Evolutionary conservation across 768 basidiomycete genomes (phyloP).

Genomic region (Gloeostereum incarnatum): DNA sequence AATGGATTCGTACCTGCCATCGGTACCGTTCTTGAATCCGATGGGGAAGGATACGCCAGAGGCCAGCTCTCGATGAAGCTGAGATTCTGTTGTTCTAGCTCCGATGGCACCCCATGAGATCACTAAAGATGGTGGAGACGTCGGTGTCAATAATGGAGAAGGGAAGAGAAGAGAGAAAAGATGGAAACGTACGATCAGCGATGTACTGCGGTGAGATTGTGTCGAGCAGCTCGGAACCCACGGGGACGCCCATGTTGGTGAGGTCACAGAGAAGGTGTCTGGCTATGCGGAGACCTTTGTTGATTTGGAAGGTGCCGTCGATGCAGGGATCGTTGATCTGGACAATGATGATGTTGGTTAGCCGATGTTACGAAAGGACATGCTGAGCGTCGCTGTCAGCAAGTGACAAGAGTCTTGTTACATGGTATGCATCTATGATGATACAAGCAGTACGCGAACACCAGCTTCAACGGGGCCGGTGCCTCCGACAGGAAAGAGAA

Average conservation of each 20-base stretch:
- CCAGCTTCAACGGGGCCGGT: too few relatives aligned
- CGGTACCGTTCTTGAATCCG: slow-evolving; percentile 99
- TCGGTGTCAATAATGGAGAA: slow-evolving; percentile 3
- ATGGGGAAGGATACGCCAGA: slow-evolving; percentile 97
- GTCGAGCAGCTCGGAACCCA: slow-evolving; percentile 91
- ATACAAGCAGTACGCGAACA: too few relatives aligned
- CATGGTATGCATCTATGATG: too few relatives aligned
- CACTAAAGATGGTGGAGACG: slow-evolving; percentile 27
- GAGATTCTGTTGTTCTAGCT: slow-evolving; percentile 94
- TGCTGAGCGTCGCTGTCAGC: too few relatives aligned
- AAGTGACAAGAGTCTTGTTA: too few relatives aligned
- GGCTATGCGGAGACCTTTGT: slow-evolving; percentile 88
- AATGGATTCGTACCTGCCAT: slow-evolving; percentile 53
- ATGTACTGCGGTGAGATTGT: slow-evolving; percentile 78
- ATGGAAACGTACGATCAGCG: slow-evolving; percentile 48
- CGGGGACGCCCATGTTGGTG: slow-evolving; percentile 82
- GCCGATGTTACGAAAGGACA: too few relatives aligned
- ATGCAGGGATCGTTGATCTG: slow-evolving; percentile 95
- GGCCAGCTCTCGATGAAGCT: slow-evolving; percentile 93
- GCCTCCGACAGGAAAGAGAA: neutral
- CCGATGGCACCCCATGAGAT: slow-evolving; percentile 95
- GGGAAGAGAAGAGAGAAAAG: neutral
- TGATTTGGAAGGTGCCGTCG: slow-evolving; percentile 91
- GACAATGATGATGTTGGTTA: slow-evolving; percentile 25
- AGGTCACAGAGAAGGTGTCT: slow-evolving; percentile 88